Conservation (phyloP, 352 stramenopile species). For the Phytophthora ramorum region DNA sequence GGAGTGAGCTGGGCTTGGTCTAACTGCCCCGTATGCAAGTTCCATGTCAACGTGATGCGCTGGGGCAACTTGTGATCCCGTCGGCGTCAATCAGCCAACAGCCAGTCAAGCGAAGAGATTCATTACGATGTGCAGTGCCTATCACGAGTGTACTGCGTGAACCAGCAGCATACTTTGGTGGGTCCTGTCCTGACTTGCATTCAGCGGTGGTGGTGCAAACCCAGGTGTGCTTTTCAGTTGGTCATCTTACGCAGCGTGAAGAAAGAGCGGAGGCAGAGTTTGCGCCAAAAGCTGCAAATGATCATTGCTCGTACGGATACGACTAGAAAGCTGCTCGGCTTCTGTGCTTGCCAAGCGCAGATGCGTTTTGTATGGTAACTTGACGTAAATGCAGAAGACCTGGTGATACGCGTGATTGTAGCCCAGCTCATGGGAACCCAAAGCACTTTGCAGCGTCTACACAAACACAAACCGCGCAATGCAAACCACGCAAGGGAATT, state of each 20-base stretch:
- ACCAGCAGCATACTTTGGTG: neutral
- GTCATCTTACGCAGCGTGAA: neutral
- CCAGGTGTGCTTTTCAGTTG: neutral
- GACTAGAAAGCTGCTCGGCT: neutral
- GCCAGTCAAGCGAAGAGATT: conserved; percentile 7
- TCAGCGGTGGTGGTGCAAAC: neutral
- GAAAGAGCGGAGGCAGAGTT: neutral
- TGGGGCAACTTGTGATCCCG: neutral
- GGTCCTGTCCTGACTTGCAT: conserved; percentile 1
- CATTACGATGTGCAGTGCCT: neutral
- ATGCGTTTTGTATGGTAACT: neutral
- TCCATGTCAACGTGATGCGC: neutral
- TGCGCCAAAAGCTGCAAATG: neutral
- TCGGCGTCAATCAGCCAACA: neutral
- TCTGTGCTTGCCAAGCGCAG: neutral
- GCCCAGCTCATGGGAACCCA: no score
- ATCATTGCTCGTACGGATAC: neutral
- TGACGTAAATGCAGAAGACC: no score
- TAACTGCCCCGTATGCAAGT: neutral
- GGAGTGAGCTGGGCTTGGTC: no score
- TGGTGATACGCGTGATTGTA: no score
- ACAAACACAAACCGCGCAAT: neutral
- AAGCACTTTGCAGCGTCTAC: neutral
- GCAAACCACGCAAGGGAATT: neutral
- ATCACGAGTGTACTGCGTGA: neutral